Evolutionary conservation across 2,329 filamentous ascomycete genomes (phyloP), one percentile per base, ranked within the genome.

Genomic region (Chrysoporthe deuterocubensis): DNA sequence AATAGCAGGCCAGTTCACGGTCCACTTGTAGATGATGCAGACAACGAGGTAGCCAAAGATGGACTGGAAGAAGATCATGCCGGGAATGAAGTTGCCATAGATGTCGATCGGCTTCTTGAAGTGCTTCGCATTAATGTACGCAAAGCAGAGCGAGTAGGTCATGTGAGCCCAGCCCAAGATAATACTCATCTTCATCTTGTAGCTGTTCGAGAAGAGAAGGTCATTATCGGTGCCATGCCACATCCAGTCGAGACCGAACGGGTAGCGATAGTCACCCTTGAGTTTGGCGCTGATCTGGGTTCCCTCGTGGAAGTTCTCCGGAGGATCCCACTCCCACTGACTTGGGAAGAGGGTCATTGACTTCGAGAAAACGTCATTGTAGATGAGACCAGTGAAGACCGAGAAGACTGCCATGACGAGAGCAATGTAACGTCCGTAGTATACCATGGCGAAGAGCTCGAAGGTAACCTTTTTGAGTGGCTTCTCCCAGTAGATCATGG

Each of bases 171-270:
- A 99, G 79, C 96, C 96, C 72, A 99, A 87, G 72, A 99, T 88
- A 77, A 99, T 97, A 83, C 93, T 96, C 82, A 99, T 92, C 86
- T 99, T 99, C 96, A 99, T 99, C 90, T 99, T 99, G 87, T 96
- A 96, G 81, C 92, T 96, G 90, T 99, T 99, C 78, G 89, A 92
- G 83, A 99, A 99, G 62, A 99, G 87, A 26, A 99, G 86, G 70
- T 96, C 92, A 75, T 99, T 99, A 75, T 98, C 95, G 14, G 94
- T 92, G 69, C 92, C 94, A 78, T 99, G 96, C 96, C 96, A 99
- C 76, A 91, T 92, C 90, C 91, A 97, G 77, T 99, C 96, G 69
- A 99, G 82, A 73, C 96, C 96, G 76, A 99, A 97, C 18, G 96
- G 95, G 78, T 97, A 99, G 63, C 94, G 91, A 81, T 97, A 94